A percentile compares a stretch with the other conserved stretches of the same genome.
phyloP scores from a whole-genome alignment of 2,329 filamentous ascomycete species.

The Sporothrix luriei region DNA sequence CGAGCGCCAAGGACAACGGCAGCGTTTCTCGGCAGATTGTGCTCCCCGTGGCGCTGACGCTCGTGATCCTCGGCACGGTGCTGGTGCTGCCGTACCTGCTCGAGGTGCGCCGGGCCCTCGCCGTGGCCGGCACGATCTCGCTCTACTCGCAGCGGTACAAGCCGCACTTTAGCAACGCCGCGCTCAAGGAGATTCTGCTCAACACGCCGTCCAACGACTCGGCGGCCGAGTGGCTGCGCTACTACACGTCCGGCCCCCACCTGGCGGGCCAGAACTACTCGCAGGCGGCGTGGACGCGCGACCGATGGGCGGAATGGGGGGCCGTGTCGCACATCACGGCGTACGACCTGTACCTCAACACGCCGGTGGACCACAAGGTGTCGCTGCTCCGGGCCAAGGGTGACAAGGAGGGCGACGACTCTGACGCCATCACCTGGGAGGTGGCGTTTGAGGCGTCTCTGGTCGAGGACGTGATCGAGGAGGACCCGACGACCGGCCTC shows the following conservation, averaged over 20 bases:
- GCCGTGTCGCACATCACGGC: slow-evolving; percentile 64
- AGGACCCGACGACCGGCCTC: slow-evolving; percentile 77
- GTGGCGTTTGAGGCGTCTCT: slow-evolving; percentile 78
- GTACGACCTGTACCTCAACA: slow-evolving; percentile 79
- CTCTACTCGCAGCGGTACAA: slow-evolving; percentile 28
- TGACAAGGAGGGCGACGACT: neutral
- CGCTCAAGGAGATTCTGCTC: slow-evolving; percentile 60
- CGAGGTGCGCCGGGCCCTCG: neutral
- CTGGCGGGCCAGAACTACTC: slow-evolving; percentile 76
- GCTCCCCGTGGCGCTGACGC: slow-evolving; percentile 20
- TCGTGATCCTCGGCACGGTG: slow-evolving; percentile 25
- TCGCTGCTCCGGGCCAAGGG: slow-evolving; percentile 60
- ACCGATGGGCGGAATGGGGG: slow-evolving; percentile 73
- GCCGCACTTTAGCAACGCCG: slow-evolving; percentile 40
- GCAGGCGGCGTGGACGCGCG: slow-evolving; percentile 71
- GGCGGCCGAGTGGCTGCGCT: slow-evolving; percentile 71
- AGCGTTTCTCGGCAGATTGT: slow-evolving; percentile 2
- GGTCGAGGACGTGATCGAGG: slow-evolving; percentile 79
- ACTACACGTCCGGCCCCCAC: slow-evolving; percentile 76
- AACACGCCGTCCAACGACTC: slow-evolving; percentile 60
- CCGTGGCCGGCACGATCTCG: slow-evolving; percentile 25
- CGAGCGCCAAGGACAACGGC: neutral
- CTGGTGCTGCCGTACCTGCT: slow-evolving; percentile 27
- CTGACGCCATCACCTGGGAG: slow-evolving; percentile 50
- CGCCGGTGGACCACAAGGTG: slow-evolving; percentile 70